Percentiles rank a stretch among this genome's conserved stretches.
These are phyloP conservation scores for Botrytis porri DNA, from an alignment of 2,329 filamentous ascomycete species.

Conservation along the genomic window DNA sequence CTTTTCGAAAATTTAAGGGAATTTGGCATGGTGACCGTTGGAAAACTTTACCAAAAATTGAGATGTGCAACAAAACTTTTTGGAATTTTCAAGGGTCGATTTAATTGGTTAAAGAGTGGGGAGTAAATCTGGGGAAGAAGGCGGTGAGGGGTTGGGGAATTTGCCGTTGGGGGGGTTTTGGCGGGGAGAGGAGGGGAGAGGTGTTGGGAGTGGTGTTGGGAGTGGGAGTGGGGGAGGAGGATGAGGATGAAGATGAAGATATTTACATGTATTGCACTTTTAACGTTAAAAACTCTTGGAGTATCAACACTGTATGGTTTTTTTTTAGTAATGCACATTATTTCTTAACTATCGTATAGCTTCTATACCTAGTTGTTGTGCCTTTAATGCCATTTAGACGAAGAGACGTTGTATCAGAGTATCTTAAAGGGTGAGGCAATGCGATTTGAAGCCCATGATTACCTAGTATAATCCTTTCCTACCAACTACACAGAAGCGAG, in stretches of 20 bases:
- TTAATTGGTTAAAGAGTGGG: background rate
- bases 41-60: background rate
- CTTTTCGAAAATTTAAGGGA: accelerated
- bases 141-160: background rate
- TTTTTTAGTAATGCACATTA: too few species aligned
- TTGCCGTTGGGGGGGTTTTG: background rate
- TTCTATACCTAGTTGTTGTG: too few species aligned
- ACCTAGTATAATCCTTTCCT: background rate
- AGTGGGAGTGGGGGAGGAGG: too few species aligned
- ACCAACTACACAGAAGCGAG: background rate
- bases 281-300: too few species aligned
- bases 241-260: too few species aligned
- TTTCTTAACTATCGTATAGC: too few species aligned
- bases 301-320: too few species aligned
- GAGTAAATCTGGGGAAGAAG: background rate
- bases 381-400: too few species aligned
- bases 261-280: too few species aligned
- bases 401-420: background rate
- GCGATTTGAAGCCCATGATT: too few species aligned
- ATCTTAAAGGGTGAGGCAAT: background rate
- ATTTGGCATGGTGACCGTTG: background rate
- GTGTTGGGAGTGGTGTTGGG: background rate
- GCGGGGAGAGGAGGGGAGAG: background rate
- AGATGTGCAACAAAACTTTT: slow-evolving; percentile 5
- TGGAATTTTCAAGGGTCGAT: too few species aligned